Percentiles rank a stretch among this genome's conserved stretches.
Conservation (phyloP, 176 grass and related monocot genomes). For the Chloris gayana region DNA sequence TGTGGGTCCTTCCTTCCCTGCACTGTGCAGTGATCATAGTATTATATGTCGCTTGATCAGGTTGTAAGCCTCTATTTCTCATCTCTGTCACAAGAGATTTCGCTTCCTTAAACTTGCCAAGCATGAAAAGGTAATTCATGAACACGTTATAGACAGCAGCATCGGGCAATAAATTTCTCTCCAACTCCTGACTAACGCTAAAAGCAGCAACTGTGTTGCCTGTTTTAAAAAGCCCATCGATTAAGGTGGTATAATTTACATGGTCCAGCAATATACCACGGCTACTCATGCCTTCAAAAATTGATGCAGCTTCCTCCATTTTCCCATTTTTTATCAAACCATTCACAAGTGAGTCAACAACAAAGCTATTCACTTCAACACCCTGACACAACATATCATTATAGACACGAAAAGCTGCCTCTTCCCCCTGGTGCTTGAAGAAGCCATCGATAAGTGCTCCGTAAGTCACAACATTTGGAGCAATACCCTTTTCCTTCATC, state of each 20-base stretch:
- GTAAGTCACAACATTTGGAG: conserved; percentile 80
- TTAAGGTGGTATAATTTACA: conserved; percentile 87
- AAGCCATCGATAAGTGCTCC: conserved; percentile 76
- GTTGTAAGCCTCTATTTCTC: conserved; percentile 73
- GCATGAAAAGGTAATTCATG: conserved; percentile 85
- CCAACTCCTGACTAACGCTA: conserved; percentile 68
- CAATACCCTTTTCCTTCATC: conserved; percentile 74
- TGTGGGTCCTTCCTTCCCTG: conserved; percentile 57
- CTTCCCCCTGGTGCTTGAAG: conserved; percentile 67
- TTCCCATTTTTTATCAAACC: conserved; percentile 73
- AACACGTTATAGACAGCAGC: conserved; percentile 89
- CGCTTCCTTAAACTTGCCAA: conserved; percentile 63
- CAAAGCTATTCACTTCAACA: conserved; percentile 59
- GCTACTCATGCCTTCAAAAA: conserved; percentile 61
- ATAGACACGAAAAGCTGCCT: conserved; percentile 66
- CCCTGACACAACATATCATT: conserved; percentile 61
- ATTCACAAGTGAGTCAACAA: conserved; percentile 78
- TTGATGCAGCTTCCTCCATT: conserved; percentile 59
- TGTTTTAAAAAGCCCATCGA: conserved; percentile 79
- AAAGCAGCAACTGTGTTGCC: conserved; percentile 68
- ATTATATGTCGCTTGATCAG: conserved; percentile 84
- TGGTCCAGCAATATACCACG: conserved; percentile 60
- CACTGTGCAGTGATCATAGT: conserved; percentile 74
- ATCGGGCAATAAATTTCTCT: conserved; percentile 70
- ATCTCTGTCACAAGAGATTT: conserved; percentile 72